Base-by-base conservation (phyloP, 2,329 filamentous ascomycete species). In the Sporothrix inflata region DNA sequence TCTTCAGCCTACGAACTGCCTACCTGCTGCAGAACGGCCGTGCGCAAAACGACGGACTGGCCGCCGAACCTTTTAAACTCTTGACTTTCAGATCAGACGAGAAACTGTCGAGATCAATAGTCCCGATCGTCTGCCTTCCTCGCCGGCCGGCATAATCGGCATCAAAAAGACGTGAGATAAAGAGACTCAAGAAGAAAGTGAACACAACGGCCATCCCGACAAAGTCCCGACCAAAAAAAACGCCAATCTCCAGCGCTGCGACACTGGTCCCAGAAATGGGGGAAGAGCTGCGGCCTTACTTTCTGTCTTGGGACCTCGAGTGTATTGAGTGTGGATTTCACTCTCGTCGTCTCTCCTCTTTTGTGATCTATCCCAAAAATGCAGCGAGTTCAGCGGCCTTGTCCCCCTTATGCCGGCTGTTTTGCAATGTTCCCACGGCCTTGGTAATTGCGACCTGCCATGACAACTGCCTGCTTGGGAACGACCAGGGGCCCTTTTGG, bases 181-280 rank as follows among this genome's bases (percentile, higher is more conserved):
- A 34, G 24, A 38, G 30, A 60, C 14, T 19, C 7, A 24, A 38
- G 14, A 27, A 38, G 55, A 8, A 21, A 34, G 14, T 19, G 8
- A 34, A 34, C 14, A 19, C 30, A 34, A 34, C 55, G 55, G 55
- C 30, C 30, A 11, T 6, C 16, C 55, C 55, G 55, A 63, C 38
- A 24, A 9, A 42, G 34, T 16, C 60, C 57, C n/a, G 57, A 16
- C 34, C 42, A 34, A 38, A 21, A 19, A 4, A 24, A n/a, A 24
- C 40, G 42, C 42, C 68, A 57, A 61, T 40, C 69, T 53, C 53
- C 61, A 71, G 65, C 65, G 47, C 53, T 70, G 51, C 27, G 21
- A 69, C 53, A 42, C 53, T 63, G 53, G 42, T 69, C 70, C 70
- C 70, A 53, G 65, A 53, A 63, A 61, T 57, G 38, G 65, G 70